A percentile compares a stretch with the other conserved stretches of the same genome.
Conservation (phyloP, 176 grass and related monocot genomes). For the Typha latifolia region DNA sequence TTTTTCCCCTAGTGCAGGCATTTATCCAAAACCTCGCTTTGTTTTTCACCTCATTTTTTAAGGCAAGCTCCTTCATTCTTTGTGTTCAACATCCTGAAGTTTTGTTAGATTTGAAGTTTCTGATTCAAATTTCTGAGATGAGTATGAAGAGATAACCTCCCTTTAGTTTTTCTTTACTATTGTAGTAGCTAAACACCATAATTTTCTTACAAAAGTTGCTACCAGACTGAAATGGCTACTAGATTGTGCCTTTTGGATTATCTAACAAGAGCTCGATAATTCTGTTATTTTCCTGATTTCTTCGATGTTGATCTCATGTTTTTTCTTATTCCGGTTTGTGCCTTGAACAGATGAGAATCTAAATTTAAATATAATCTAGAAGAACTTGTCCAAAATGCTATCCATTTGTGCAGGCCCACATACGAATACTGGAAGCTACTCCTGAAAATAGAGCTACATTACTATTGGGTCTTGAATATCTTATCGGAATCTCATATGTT, state of each 20-base stretch:
- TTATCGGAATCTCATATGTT: slow-evolving; percentile 95
- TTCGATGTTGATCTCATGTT: too few species aligned
- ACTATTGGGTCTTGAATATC: slow-evolving; percentile 84
- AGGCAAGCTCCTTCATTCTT: slow-evolving; percentile 36
- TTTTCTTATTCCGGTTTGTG: too few species aligned
- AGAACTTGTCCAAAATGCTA: neutral
- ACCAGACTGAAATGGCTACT: too few species aligned
- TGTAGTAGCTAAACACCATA: too few species aligned
- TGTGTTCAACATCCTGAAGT: neutral
- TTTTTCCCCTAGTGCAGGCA: slow-evolving; percentile 33
- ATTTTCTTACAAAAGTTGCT: too few species aligned
- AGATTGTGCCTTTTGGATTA: too few species aligned
- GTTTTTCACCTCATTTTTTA: slow-evolving; percentile 95
- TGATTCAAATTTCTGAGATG: neutral
- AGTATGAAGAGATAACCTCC: neutral
- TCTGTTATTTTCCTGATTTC: too few species aligned
- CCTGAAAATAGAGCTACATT: slow-evolving; percentile 77
- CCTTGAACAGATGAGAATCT: too few species aligned
- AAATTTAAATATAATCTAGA: neutral
- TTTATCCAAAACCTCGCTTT: slow-evolving; percentile 98
- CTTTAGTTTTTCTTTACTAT: too few species aligned
- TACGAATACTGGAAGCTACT: slow-evolving; percentile 65
- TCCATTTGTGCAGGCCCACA: slow-evolving; percentile 50
- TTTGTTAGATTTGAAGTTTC: neutral
- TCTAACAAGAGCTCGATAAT: too few species aligned